Conservation (phyloP, 2,329 filamentous ascomycete species). For the Neofusicoccum ribis region DNA sequence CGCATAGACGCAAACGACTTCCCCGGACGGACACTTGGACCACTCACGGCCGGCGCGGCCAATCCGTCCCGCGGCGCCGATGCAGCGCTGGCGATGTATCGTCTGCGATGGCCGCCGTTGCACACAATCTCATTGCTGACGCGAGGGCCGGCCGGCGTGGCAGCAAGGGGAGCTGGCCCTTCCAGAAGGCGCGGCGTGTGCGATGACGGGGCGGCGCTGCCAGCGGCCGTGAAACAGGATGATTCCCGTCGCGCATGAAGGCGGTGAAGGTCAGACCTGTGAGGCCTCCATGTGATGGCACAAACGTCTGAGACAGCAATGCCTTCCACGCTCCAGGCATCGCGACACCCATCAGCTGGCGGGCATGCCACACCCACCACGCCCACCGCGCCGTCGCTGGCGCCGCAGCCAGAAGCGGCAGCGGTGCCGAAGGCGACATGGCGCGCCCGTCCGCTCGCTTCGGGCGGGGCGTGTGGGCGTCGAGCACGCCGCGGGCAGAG, state of each 20-base stretch:
- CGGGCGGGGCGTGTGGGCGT: not conserved
- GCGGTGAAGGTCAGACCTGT: constrained; percentile 16
- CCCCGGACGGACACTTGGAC: constrained; percentile 7
- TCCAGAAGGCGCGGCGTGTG: not conserved
- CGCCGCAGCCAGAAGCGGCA: not conserved
- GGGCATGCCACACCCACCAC: not conserved
- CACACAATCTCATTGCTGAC: not conserved
- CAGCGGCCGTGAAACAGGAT: constrained; percentile 14
- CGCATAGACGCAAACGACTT: constrained; percentile 15
- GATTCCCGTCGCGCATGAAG: constrained; percentile 19
- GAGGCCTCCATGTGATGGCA: constrained; percentile 16
- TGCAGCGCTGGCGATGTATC: constrained; percentile 9
- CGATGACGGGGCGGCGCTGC: constrained; percentile 4
- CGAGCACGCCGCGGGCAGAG: not conserved
- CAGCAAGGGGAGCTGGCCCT: constrained; percentile 10
- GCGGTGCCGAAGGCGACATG: not conserved
- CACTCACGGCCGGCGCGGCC: constrained; percentile 2
- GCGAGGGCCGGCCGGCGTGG: not conserved
- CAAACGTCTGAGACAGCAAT: constrained; percentile 15
- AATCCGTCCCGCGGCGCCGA: constrained; percentile 7
- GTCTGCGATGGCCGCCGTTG: not conserved
- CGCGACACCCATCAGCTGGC: constrained; percentile 12
- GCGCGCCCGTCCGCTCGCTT: not conserved
- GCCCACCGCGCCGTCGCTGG: no score
- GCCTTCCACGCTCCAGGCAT: constrained; percentile 10